Base-by-base conservation (phyloP, 2,329 filamentous ascomycete species). In the Fusarium tuaranense region DNA sequence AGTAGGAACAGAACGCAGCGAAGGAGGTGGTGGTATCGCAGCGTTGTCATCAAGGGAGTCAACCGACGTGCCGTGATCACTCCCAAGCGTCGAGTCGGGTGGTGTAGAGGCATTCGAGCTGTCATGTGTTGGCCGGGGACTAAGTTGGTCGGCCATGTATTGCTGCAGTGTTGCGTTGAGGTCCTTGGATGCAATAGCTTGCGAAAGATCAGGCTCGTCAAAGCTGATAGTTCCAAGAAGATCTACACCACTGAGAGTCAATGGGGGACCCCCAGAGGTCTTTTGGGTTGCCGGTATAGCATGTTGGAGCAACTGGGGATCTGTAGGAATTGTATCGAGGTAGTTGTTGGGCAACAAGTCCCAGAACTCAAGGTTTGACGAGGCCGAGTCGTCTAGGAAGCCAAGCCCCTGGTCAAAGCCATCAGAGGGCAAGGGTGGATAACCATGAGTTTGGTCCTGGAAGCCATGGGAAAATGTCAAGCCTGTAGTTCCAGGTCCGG, bases 321-420 rank as follows among this genome's bases (percentile, higher is more conserved):
- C 70, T 20, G 72, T 68, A 10, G 74, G 68, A 51, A 72, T 57
- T 22, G 64, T 58, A 44, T 78, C 71, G 16, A 59, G 30, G 53
- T 78, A 79, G 57, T 77, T 76, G 38, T 76, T 69, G 13, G 80
- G 80, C 7, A 84, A 70, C 25, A 87, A 71, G 71, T 85, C 83
- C 58, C 85, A 78, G 61, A 84, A 83, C 48, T 81, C 80, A 30
- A 83, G 63, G 69, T 80, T 79, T 18, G 76, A 67, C 25, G 76
- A 65, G 68, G 75, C 75, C 7, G 74, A 39, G 18, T 79, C 72
- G n/a, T 80, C 78, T 16, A 86, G 76, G 68, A 86, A 83, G 30
- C 79, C 81, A 8, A 86, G 73, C 58, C 79, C 81, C 5, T 82
- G 71, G 38, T 83, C 82, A 60, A 81, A 73, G 4, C 67, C 68